Conservation (phyloP, 2,329 filamentous ascomycete genomes). For the Ambrosiella beaveri region DNA sequence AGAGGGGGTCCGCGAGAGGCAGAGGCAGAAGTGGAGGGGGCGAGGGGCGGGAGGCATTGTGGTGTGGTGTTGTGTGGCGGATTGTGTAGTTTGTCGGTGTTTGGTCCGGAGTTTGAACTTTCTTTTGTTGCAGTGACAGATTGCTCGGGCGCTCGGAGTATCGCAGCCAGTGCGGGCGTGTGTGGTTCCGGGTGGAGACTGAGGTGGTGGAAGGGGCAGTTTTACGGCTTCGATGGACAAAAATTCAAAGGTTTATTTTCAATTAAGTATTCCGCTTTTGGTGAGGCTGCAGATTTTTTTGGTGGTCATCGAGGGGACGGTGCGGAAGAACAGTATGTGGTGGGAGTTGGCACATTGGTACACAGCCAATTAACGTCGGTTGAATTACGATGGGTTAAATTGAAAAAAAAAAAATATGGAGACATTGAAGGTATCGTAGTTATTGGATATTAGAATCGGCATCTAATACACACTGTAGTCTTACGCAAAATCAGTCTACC, state of each 20-base stretch:
- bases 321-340: not conserved
- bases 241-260: not conserved
- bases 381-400: not conserved
- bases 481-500: not conserved
- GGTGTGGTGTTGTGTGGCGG: not conserved
- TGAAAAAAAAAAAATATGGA: not conserved
- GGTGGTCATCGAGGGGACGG: conserved; percentile 6
- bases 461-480: not conserved
- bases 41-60: conserved; percentile 1
- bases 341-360: not conserved
- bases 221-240: not conserved
- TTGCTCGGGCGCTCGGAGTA: too few relatives aligned
- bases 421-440: not conserved
- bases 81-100: too few relatives aligned
- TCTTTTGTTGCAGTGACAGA: too few relatives aligned
- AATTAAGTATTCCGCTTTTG: not conserved
- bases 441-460: not conserved
- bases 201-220: not conserved
- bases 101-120: too few relatives aligned
- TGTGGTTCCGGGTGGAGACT: too few relatives aligned
- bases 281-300: conserved; percentile 12
- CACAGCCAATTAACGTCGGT: not conserved
- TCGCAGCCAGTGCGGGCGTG: too few relatives aligned
- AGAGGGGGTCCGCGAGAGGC: not conserved
- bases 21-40: not conserved